Evolutionary conservation across 768 basidiomycete species (phyloP), one percentile per base, ranked within the genome.

Genomic region (Termitomyces sp.): DNA sequence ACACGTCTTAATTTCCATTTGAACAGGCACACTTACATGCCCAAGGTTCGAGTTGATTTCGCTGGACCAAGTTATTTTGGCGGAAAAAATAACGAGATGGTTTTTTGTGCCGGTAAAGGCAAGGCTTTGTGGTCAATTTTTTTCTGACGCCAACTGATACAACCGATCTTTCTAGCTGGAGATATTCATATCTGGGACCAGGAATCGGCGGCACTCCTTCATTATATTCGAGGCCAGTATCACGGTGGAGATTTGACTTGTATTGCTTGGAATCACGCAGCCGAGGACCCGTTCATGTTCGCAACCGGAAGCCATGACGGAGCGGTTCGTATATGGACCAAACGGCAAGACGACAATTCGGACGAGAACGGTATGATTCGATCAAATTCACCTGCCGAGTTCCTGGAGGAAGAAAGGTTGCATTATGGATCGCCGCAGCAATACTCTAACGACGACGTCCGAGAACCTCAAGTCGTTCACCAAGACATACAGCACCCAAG

Each of bases 111-210:
- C 42, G 84, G 86, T 6, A 91, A 92, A 81, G 78, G 90, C 83
- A 50, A 36, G 47, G 7, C 20, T 43, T 30, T 40, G 70, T 64
- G 18, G 24, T 40, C 35, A 26, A 24, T 42, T 10, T 4, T 9
- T 32, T 43, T 43, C 5, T 30, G 42, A 4, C 56, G 42, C 36
- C 20, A 3, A 56, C 26, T 47, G n/a, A 47, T 40, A 24, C 55
- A 22, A 56, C 10, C 28, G 16, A 12, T 28, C 32, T 45, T 46
- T 24, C 36, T 59, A 91, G 90, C 81, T 59, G 91, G 91, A 4
- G 88, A 91, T 64, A 85, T 93, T 14, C 86, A 90, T 65, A 88
- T 92, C 13, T 93, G 91, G 91, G 91, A 93, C 65, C 82, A 85
- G 58, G 89, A 92, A 71, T 87, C 87, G 12, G 91, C 82, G 6